These are phyloP conservation scores for Kwoniella pini DNA, from an alignment of 768 basidiomycete species.

Conservation along the genomic window DNA sequence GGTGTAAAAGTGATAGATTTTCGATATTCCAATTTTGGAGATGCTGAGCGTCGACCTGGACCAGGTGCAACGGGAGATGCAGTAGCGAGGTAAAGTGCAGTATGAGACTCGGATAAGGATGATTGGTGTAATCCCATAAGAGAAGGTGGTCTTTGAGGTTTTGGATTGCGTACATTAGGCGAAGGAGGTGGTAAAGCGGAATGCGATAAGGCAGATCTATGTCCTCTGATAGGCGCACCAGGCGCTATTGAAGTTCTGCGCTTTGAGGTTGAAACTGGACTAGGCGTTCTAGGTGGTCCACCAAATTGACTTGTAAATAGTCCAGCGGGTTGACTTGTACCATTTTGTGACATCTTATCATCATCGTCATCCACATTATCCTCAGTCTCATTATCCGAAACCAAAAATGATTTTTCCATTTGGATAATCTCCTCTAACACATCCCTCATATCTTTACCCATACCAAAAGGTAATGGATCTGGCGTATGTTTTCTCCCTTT, in stretches of 20 bases:
- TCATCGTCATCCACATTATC: conserved; percentile 20
- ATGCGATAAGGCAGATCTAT: conserved; percentile 27
- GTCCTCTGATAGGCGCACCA: conserved; percentile 38
- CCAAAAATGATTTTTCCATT: conserved; percentile 50
- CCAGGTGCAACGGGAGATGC: conserved; percentile 34
- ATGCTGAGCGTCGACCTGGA: conserved; percentile 24
- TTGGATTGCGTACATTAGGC: neutral
- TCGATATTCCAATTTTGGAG: conserved; percentile 31
- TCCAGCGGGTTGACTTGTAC: conserved; percentile 9
- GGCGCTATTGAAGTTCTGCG: conserved; percentile 25
- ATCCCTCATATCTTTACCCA: conserved; percentile 53
- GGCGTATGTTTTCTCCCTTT: conserved; percentile 23
- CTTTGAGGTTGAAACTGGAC: conserved; percentile 20
- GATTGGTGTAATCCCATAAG: conserved; percentile 42
- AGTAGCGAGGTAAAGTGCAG: conserved; percentile 43
- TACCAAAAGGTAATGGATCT: conserved; percentile 34
- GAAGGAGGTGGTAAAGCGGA: conserved; percentile 18
- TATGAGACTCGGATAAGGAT: conserved; percentile 47
- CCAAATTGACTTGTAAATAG: conserved; percentile 38
- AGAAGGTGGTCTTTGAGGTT: conserved; percentile 27
- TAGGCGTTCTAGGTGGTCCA: conserved; percentile 41
- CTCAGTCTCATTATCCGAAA: conserved; percentile 35
- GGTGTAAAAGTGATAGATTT: conserved; percentile 38
- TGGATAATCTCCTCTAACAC: conserved; percentile 52
- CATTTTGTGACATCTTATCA: conserved; percentile 7